phyloP scores from a whole-genome alignment of 495 filamentous ascomycete species.

The Endocarpon pusillum region DNA sequence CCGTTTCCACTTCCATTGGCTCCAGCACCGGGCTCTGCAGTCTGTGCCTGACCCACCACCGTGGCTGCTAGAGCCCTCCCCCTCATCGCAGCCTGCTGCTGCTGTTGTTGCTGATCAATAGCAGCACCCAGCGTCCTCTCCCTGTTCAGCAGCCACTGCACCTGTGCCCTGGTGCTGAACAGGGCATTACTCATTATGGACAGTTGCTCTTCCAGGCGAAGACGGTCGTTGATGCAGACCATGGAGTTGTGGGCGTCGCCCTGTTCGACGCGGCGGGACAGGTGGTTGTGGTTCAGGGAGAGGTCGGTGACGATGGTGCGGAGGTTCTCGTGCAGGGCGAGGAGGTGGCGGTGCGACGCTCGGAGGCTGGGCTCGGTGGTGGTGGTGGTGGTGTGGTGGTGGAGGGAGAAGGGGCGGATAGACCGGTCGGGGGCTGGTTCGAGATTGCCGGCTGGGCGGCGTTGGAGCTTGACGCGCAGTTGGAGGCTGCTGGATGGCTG shows the following conservation, averaged over 20 bases:
- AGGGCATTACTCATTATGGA: conserved; percentile 48
- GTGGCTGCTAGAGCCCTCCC: too few species aligned
- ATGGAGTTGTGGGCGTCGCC: conserved; percentile 49
- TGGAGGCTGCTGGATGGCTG: too few species aligned
- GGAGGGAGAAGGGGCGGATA: too few species aligned
- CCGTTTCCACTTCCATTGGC: too few species aligned
- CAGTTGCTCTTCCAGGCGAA: conserved; percentile 51
- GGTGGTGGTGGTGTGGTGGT: too few species aligned
- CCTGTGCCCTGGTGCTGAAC: conserved; percentile 43
- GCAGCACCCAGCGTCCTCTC: conserved; percentile 16
- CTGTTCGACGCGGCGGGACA: conserved; percentile 36
- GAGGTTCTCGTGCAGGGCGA: conserved; percentile 51
- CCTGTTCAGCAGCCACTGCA: conserved; percentile 52
- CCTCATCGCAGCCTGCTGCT: too few species aligned
- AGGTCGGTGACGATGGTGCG: conserved; percentile 45
- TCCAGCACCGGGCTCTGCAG: too few species aligned
- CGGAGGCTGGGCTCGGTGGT: conserved; percentile 12
- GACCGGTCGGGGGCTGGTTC: too few species aligned
- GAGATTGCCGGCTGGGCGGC: too few species aligned
- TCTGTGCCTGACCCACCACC: too few species aligned
- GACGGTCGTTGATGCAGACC: conserved; percentile 50
- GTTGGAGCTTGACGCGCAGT: too few species aligned
- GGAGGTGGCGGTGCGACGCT: conserved; percentile 29
- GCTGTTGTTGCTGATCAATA: conserved; percentile 5
- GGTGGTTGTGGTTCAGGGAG: conserved; percentile 38